Base-by-base conservation (phyloP, 2,329 filamentous ascomycete genomes). In the Claviceps arundinis region DNA sequence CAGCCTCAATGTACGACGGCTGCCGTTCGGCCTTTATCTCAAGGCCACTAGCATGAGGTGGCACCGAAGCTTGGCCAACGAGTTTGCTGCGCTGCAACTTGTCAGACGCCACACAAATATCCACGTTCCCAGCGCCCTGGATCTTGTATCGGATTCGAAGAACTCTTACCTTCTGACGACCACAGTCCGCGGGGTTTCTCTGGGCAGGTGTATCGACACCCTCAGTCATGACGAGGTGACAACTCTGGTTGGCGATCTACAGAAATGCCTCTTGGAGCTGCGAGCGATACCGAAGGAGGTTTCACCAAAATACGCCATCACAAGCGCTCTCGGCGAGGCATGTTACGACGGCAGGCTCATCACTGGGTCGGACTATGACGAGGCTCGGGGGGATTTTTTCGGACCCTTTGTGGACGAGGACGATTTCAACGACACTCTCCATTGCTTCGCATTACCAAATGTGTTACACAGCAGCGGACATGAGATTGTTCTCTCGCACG, bases 401-500 rank as follows among this genome's bases (percentile, higher is more conserved):
- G 53, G 54, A 5, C 56, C 57, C 0, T 59, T 57, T 4, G 40
- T 1, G 1, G 13, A 41, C 3, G 54, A 56, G 40, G 47, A 52
- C 2, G 54, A 58, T 16, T 59, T 58, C 22, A 56, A 57, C n/a
- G 1, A 51, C 6, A 42, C 2, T 24, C 50, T 55, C 0, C 40
- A 19, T 4, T n/a, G 47, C 2, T 9, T 13, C 0, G 44, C 44
- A 0, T 17, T 57, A 5, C 54, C 53, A 4, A 17, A 19, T 42
- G 40, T 54, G 17, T 42, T 40, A 11, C 54, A 56, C 5, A 7
- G 16, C 13, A 46, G 22, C 14, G 52, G 50, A 2, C 53, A 59
- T 24, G 11, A 22, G 0, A 53, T 58, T 16, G 64, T 71, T 0
- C 73, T 78, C 52, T 74, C 73, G 1, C 74, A 78, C 22, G 60